A percentile compares a stretch with the other conserved stretches of the same genome.
These are phyloP conservation scores for Eremomyces bilateralis DNA, from an alignment of 495 filamentous ascomycete genomes.

Conservation along the genomic window DNA sequence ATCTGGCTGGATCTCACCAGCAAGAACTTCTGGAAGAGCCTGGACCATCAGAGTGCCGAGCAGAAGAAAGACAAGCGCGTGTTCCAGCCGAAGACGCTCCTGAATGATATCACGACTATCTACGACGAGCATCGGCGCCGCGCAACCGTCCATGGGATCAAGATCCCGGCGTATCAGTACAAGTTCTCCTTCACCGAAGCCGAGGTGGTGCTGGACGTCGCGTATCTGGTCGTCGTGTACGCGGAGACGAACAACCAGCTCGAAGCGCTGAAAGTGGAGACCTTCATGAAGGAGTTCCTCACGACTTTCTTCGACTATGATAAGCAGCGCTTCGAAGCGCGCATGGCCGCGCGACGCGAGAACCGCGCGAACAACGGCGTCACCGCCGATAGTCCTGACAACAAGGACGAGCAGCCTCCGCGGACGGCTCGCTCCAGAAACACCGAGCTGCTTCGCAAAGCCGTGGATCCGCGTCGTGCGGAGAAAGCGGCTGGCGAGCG, in stretches of 20 bases:
- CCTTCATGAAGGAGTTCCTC: constrained; percentile 76
- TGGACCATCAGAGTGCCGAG: constrained; percentile 85
- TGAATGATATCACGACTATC: constrained; percentile 66
- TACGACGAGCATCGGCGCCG: constrained; percentile 62
- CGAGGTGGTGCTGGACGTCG: constrained; percentile 59
- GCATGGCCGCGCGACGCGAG: constrained; percentile 53
- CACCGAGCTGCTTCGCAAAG: constrained; percentile 45
- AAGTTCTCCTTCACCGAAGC: constrained; percentile 49
- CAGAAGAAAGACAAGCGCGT: constrained; percentile 79
- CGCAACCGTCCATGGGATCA: constrained; percentile 33
- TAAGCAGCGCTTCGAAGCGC: constrained; percentile 49
- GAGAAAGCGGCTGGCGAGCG: constrained; percentile 71
- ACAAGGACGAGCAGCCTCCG: neutral
- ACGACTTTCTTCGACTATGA: constrained; percentile 75
- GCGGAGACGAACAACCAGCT: constrained; percentile 44
- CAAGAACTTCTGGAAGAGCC: constrained; percentile 76
- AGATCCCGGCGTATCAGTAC: constrained; percentile 47
- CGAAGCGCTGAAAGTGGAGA: constrained; percentile 54
- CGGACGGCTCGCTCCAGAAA: too few relatives aligned
- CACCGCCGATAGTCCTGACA: neutral
- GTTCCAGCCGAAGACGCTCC: constrained; percentile 66
- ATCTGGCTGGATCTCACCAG: constrained; percentile 92
- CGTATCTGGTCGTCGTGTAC: constrained; percentile 57
- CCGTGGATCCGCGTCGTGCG: constrained; percentile 48
- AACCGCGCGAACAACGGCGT: too few relatives aligned